Evolutionary conservation across 495 filamentous ascomycete species (phyloP), one percentile per base, ranked within the genome.

Genomic region (Penicillium coprophilum): DNA sequence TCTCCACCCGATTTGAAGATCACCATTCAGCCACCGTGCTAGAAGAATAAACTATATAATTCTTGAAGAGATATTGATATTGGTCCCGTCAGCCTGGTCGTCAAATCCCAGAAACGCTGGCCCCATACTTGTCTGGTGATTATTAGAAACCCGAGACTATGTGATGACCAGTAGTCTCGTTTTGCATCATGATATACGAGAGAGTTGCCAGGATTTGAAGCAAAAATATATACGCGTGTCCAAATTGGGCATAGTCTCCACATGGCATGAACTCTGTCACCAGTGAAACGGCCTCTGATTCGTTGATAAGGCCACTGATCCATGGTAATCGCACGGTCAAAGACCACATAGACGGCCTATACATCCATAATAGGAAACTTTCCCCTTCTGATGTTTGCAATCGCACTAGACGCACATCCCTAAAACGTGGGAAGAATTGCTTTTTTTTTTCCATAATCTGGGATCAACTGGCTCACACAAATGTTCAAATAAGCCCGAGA

Each of bases 1-100:
- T 39, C 20, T 46, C 19, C 31, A 43, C 30, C 41, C 21, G 12
- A 46, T 46, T 13, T 34, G 9, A 51, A 27, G 49, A 54, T 45
- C 21, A 21, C 11, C 41, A 19, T 32, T 28, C 52, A 54, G 41
- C 30, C 43, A 38, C 15, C 34, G 34, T 7, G 34, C 15, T 38
- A 38, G 34, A 38, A 6, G 8, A 38, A 9, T 12, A 11, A 7
- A 52, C 41, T 54, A 54, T 54, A 27, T 28, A 19, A 23, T 28
- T 38, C 5, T 36, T 38, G 15, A 36, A 8, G 13, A 19, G 24
- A 6, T 15, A 38, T 20, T 27, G 32, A 12, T 27, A 43, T 45
- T 45, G 3, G 50, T 36, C 50, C 50, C 39, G 27, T 11, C 6
- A 27, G 17, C n/a, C 2, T 45, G 50, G 43, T 23, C 8, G 21